These are phyloP conservation scores for Salvia miltiorrhiza DNA, from an alignment of 257 asterid species.

Conservation along the genomic window DNA sequence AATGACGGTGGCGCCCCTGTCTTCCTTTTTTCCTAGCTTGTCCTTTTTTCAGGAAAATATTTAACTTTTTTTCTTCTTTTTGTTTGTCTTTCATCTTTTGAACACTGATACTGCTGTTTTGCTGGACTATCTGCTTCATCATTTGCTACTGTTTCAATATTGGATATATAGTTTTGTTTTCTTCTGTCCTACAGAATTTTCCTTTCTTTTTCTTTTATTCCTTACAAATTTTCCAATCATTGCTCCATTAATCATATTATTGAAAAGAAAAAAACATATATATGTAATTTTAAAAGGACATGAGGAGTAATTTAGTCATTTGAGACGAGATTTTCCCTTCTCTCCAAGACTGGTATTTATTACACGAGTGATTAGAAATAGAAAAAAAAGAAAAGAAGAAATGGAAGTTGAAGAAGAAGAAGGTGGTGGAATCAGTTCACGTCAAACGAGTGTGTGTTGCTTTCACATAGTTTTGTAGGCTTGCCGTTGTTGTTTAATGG, in stretches of 20 bases:
- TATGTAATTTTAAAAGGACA: too few relatives aligned
- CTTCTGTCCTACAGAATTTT: not conserved
- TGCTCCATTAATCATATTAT: not conserved
- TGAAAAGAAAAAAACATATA: too few relatives aligned
- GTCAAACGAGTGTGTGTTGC: conserved; percentile 45
- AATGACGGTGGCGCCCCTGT: conserved; percentile 35
- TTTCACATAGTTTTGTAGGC: conserved; percentile 49
- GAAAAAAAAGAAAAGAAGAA: not conserved
- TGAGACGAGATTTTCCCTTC: conserved; percentile 2
- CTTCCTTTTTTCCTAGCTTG: conserved; percentile 8
- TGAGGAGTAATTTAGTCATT: conserved; percentile 18
- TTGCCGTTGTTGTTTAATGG: conserved; percentile 62
- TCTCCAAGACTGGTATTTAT: not conserved
- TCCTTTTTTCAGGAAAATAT: conserved; percentile 20
- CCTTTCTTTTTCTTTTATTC: not conserved
- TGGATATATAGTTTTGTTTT: conserved; percentile 24
- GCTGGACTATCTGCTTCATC: conserved; percentile 30
- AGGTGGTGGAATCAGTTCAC: conserved; percentile 46
- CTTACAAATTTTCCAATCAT: too few relatives aligned
- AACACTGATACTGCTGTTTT: conserved; percentile 39
- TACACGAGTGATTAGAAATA: not conserved
- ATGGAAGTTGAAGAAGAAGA: conserved; percentile 34
- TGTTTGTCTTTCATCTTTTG: conserved; percentile 24
- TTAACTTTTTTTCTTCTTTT: conserved; percentile 2
- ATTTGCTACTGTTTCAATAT: conserved; percentile 22